Evolutionary conservation across 2,329 filamentous ascomycete genomes (phyloP).

Genomic region (Fusarium sp.): DNA sequence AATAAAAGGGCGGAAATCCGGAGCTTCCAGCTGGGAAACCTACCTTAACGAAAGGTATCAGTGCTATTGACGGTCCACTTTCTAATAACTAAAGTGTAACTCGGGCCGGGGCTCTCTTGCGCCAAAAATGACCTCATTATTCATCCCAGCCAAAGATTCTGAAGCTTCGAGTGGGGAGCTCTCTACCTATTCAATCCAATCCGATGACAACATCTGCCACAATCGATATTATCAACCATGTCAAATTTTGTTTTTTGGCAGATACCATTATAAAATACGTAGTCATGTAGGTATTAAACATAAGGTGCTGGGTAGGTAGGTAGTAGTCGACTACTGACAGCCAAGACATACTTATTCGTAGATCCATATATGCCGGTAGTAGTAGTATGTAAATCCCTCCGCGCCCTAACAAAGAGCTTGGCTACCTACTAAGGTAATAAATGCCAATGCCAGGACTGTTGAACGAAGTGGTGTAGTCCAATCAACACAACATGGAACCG

Average conservation of each 20-base stretch:
- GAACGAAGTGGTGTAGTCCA: background rate
- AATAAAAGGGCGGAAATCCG: background rate
- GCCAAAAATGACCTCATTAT: constrained; percentile 5
- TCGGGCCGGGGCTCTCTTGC: background rate
- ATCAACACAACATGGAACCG: background rate
- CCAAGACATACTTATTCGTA: background rate
- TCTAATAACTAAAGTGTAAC: background rate
- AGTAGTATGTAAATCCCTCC: background rate
- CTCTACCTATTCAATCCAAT: background rate
- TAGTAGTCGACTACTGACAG: background rate
- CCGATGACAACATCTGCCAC: background rate
- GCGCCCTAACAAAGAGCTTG: background rate
- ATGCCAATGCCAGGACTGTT: background rate
- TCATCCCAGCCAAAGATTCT: background rate
- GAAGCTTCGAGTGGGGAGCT: background rate
- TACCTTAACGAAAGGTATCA: background rate
- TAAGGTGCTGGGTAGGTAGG: too few species aligned
- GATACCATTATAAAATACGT: background rate
- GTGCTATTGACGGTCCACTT: constrained; percentile 2
- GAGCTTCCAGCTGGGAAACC: background rate
- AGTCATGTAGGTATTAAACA: background rate
- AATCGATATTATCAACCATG: background rate
- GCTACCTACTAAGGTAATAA: background rate
- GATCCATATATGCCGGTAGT: background rate
- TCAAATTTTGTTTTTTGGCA: background rate